Conservation (phyloP, 768 basidiomycete species). For the Rhodosporidiobolus odoratus region DNA sequence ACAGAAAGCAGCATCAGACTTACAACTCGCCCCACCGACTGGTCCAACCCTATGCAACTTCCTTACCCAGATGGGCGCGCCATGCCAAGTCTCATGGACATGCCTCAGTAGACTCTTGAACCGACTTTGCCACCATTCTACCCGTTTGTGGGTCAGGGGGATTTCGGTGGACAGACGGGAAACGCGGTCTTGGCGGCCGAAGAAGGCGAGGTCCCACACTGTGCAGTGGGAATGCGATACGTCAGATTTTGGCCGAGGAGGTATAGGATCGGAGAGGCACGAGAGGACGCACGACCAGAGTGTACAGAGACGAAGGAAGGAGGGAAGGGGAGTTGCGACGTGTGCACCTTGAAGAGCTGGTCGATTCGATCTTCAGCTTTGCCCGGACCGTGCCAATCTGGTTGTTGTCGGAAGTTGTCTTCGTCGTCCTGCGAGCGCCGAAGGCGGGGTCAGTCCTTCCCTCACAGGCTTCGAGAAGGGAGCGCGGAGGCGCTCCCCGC, state of each 20-base stretch:
- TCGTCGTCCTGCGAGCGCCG: slow-evolving; percentile 34
- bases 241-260: too few relatives aligned
- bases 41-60: slow-evolving; percentile 40
- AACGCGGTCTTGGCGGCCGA: slow-evolving; percentile 40
- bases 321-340: slow-evolving; percentile 33
- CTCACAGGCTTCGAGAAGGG: not conserved
- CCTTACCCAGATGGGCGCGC: slow-evolving; percentile 32
- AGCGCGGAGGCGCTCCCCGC: not conserved
- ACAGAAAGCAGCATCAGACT: not conserved
- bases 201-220: slow-evolving; percentile 43
- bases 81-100: slow-evolving; percentile 36
- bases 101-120: slow-evolving; percentile 26
- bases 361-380: slow-evolving; percentile 41
- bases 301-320: slow-evolving; percentile 39
- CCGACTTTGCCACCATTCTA: slow-evolving; percentile 40
- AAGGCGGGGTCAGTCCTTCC: not conserved
- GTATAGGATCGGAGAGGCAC: not conserved
- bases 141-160: slow-evolving; percentile 36
- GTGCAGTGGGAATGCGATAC: not conserved
- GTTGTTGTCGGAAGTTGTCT: slow-evolving; percentile 40
- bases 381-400: slow-evolving; percentile 39
- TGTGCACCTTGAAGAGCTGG: slow-evolving; percentile 39
- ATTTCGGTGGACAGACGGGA: slow-evolving; percentile 27
- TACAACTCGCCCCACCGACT: slow-evolving; percentile 33
- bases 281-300: slow-evolving; percentile 34